Percentiles rank a stretch among this genome's conserved stretches.
These are phyloP conservation scores for Phytophthora aleatoria DNA, from an alignment of 352 stramenopile species.

Conservation along the genomic window DNA sequence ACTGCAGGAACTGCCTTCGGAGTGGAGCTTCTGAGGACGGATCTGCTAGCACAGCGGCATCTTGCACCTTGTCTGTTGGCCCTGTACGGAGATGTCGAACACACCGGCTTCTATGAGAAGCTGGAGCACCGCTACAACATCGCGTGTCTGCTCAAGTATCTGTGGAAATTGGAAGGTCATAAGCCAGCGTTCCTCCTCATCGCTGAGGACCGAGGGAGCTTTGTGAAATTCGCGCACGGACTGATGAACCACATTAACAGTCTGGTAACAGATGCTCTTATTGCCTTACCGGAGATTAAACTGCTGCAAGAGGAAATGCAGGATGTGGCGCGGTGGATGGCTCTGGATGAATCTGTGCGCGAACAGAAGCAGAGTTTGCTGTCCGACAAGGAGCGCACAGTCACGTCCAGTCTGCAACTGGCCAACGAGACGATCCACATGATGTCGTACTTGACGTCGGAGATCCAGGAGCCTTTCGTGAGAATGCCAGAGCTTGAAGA, in stretches of 20 bases:
- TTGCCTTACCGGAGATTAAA: slow-evolving; percentile 96
- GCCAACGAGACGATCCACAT: slow-evolving; percentile 99
- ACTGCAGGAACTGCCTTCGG: slow-evolving; percentile 57
- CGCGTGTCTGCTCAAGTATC: slow-evolving; percentile 95
- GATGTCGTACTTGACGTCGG: slow-evolving; percentile 96
- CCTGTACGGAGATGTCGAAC: slow-evolving; percentile 98
- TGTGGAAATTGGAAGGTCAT: slow-evolving; percentile 96
- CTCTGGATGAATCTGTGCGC: slow-evolving; percentile 89
- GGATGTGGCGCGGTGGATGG: slow-evolving; percentile 74
- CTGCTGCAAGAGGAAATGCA: slow-evolving; percentile 92
- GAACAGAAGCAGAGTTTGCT: slow-evolving; percentile 89
- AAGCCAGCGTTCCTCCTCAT: slow-evolving; percentile 95
- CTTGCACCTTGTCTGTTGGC: slow-evolving; percentile 95
- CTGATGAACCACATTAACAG: slow-evolving; percentile 99
- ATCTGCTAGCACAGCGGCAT: slow-evolving; percentile 76
- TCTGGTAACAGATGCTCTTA: slow-evolving; percentile 95
- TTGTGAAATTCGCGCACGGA: slow-evolving; percentile 98
- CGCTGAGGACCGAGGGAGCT: slow-evolving; percentile 91
- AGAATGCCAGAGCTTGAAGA: slow-evolving; percentile 92
- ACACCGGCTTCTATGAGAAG: slow-evolving; percentile 98
- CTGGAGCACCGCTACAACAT: slow-evolving; percentile 97
- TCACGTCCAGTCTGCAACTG: slow-evolving; percentile 93
- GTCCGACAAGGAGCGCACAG: slow-evolving; percentile 90
- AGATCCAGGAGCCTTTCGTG: slow-evolving; percentile 94
- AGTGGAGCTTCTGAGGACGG: slow-evolving; percentile 66